Evolutionary conservation across 345 rosid genomes (phyloP).

Genomic region (Xanthoceras sorbifolium): DNA sequence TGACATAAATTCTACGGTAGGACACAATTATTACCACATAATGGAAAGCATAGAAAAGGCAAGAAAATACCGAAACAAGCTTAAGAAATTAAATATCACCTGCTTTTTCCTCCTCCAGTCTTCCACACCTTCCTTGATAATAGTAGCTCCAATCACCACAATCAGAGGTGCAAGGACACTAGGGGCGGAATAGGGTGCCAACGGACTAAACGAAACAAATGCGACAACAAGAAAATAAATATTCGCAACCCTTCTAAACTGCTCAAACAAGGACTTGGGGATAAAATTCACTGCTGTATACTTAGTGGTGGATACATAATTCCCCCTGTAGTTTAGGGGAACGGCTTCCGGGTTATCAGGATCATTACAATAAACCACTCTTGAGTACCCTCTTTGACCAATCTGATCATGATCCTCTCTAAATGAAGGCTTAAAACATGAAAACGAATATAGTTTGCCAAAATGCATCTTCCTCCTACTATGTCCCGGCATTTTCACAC

Average conservation of each 20-base stretch:
- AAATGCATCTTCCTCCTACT: conserved; percentile 42
- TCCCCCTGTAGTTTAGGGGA: conserved; percentile 62
- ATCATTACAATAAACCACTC: conserved; percentile 87
- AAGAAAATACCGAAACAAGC: background rate
- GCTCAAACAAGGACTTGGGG: conserved; percentile 97
- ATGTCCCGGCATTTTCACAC: conserved; percentile 40
- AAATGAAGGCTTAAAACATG: conserved; percentile 45
- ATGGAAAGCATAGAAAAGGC: background rate
- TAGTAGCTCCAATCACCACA: conserved; percentile 79
- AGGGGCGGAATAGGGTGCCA: conserved; percentile 77
- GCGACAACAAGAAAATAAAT: conserved; percentile 88
- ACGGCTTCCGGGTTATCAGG: conserved; percentile 64
- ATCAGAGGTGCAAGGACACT: conserved; percentile 77
- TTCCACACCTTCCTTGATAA: conserved; percentile 89
- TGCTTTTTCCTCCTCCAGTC: conserved; percentile 77
- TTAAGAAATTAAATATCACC: conserved; percentile 39
- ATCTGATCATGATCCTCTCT: conserved; percentile 56
- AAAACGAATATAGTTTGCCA: conserved; percentile 65
- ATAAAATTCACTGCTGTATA: conserved; percentile 70
- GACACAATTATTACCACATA: background rate
- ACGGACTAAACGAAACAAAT: conserved; percentile 79
- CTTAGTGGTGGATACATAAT: conserved; percentile 88
- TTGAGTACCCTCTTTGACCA: conserved; percentile 74
- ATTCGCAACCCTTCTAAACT: conserved; percentile 95
- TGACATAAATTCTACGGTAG: background rate